Conservation (phyloP, 192 early-diverging fungal genomes). For the Rhizoclosmatium globosum region DNA sequence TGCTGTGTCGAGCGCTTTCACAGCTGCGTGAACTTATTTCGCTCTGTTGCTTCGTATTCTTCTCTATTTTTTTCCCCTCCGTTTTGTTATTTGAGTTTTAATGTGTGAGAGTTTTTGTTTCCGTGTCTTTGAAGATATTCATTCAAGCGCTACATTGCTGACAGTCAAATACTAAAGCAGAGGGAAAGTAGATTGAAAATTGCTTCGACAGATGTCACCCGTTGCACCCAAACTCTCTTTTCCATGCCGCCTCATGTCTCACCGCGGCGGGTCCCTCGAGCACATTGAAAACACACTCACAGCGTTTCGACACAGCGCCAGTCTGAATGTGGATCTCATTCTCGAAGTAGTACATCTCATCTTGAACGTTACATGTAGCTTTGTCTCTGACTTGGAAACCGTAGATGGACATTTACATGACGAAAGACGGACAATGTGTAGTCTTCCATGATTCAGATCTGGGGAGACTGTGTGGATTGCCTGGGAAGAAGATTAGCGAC, state of each 20-base stretch:
- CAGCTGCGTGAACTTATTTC: too few species aligned
- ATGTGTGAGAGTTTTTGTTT: too few species aligned
- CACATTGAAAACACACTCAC: constrained; percentile 57
- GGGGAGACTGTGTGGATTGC: constrained; percentile 46
- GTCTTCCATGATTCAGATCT: constrained; percentile 55
- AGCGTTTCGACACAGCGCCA: constrained; percentile 54
- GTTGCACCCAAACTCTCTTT: neutral
- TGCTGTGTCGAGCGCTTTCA: too few species aligned
- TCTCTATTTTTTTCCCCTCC: too few species aligned
- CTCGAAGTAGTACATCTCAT: constrained; percentile 17
- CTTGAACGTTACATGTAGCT: neutral
- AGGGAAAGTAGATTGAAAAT: too few species aligned
- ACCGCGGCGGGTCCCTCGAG: constrained; percentile 59
- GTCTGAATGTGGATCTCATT: constrained; percentile 40
- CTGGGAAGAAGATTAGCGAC: constrained; percentile 42
- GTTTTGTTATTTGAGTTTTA: too few species aligned
- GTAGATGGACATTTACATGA: constrained; percentile 52
- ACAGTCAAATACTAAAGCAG: too few species aligned
- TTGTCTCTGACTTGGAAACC: too few species aligned
- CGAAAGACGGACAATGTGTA: constrained; percentile 55
- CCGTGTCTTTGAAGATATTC: too few species aligned
- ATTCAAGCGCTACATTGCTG: too few species aligned
- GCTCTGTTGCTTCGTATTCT: too few species aligned
- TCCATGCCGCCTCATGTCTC: constrained; percentile 40
- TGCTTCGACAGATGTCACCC: neutral